Evolutionary conservation across 2,329 filamentous ascomycete genomes (phyloP).

Genomic region (Juglanconis sp.): DNA sequence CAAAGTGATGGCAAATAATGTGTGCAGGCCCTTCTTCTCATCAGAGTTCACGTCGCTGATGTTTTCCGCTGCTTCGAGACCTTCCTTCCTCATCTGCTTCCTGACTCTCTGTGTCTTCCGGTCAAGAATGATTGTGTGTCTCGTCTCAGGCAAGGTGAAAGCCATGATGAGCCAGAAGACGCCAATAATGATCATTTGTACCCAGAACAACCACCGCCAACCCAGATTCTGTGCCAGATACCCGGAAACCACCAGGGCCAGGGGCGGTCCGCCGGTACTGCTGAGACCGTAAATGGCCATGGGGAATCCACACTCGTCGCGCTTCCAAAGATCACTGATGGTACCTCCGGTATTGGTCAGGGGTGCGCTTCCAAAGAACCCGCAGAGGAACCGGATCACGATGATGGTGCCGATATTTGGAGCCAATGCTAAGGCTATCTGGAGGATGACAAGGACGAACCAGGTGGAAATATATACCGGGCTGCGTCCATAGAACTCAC

Average conservation of each 20-base stretch:
- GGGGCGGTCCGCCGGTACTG: slow-evolving; percentile 6
- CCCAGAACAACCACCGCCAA: slow-evolving; percentile 13
- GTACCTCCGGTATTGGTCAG: slow-evolving; percentile 10
- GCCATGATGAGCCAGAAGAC: slow-evolving; percentile 4
- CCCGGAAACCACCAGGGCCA: slow-evolving; percentile 7
- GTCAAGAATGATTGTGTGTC: slow-evolving; percentile 9
- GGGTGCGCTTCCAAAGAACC: slow-evolving; percentile 14
- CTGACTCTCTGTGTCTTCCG: slow-evolving; percentile 8
- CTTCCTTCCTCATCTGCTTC: neutral
- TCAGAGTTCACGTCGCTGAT: neutral
- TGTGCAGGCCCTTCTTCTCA: neutral
- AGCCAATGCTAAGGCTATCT: slow-evolving; percentile 6
- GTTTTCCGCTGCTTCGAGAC: neutral
- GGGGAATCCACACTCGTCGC: slow-evolving; percentile 7
- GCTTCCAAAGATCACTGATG: slow-evolving; percentile 7
- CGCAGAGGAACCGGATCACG: slow-evolving; percentile 2
- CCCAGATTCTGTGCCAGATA: neutral
- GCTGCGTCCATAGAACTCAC: slow-evolving; percentile 9
- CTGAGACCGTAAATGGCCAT: slow-evolving; percentile 13
- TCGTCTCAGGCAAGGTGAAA: slow-evolving; percentile 6
- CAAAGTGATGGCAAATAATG: neutral
- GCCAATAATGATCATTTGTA: slow-evolving; percentile 8
- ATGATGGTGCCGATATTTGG: slow-evolving; percentile 8
- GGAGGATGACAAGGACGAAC: slow-evolving; percentile 12
- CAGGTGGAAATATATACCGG: slow-evolving; percentile 9